These are phyloP conservation scores for Ceratocystis cubensis DNA, from an alignment of 2,329 filamentous ascomycete genomes.

Conservation along the genomic window DNA sequence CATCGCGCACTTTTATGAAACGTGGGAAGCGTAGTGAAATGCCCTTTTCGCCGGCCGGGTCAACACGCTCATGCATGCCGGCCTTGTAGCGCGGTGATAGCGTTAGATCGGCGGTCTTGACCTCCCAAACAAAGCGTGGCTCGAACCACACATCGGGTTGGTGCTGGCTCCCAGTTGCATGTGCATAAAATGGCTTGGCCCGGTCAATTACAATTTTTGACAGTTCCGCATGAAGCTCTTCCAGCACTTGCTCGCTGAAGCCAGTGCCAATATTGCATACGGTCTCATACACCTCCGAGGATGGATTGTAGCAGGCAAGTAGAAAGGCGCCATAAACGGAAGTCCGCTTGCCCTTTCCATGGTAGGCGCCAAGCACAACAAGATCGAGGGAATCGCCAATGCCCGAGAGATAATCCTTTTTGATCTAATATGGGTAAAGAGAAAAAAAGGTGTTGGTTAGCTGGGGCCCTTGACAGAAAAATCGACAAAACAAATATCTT, in stretches of 20 bases:
- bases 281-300: constrained; percentile 74
- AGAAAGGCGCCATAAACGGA: constrained; percentile 93
- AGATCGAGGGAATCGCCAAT: constrained; percentile 93
- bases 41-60: constrained; percentile 57
- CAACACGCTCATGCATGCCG: constrained; percentile 69
- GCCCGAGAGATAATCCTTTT: constrained; percentile 92
- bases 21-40: constrained; percentile 84
- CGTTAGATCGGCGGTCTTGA: constrained; percentile 91
- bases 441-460: neutral
- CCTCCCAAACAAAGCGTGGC: constrained; percentile 88
- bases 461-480: neutral
- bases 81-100: constrained; percentile 87
- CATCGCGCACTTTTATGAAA: constrained; percentile 82
- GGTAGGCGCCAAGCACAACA: constrained; percentile 88
- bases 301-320: constrained; percentile 80
- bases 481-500: neutral
- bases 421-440: constrained; percentile 46
- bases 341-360: constrained; percentile 88
- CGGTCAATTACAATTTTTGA: constrained; percentile 70
- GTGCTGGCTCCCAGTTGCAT: constrained; percentile 72
- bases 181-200: constrained; percentile 87
- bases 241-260: constrained; percentile 88
- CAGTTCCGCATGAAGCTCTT: constrained; percentile 67
- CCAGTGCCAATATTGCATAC: constrained; percentile 98
- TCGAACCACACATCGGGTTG: constrained; percentile 99